These are phyloP conservation scores for Boletus rufocinnamomeus DNA, from an alignment of 768 basidiomycete species.

Conservation along the genomic window DNA sequence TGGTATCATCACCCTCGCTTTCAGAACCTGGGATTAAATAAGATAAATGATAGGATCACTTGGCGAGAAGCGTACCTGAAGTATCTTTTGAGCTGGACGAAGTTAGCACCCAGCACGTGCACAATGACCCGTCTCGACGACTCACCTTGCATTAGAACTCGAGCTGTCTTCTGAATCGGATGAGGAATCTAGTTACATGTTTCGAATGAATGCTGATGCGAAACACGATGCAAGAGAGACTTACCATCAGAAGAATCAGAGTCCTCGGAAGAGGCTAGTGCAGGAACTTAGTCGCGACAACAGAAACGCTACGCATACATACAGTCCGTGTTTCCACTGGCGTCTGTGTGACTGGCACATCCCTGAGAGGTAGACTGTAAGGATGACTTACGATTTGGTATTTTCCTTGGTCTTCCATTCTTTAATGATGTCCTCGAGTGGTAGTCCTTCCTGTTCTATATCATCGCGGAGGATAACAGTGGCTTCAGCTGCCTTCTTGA, in stretches of 20 bases:
- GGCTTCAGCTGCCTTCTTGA: slow-evolving; percentile 72
- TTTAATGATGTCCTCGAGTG: slow-evolving; percentile 63
- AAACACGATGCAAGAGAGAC: background rate
- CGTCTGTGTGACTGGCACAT: slow-evolving; percentile 9
- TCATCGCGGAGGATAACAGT: slow-evolving; percentile 62
- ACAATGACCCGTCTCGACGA: slow-evolving; percentile 1
- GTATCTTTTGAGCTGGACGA: slow-evolving; percentile 21
- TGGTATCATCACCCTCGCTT: slow-evolving; percentile 10
- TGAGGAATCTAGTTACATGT: slow-evolving; percentile 15
- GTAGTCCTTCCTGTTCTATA: slow-evolving; percentile 47
- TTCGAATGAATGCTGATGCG: background rate
- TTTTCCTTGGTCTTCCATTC: slow-evolving; percentile 55
- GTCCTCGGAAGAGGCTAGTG: slow-evolving; percentile 27
- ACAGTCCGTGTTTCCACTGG: slow-evolving; percentile 25
- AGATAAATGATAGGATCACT: background rate
- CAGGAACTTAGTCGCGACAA: slow-evolving; percentile 11
- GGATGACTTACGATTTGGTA: slow-evolving; percentile 31
- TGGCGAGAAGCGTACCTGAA: slow-evolving; percentile 22
- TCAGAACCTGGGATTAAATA: slow-evolving; percentile 20
- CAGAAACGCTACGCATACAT: slow-evolving; percentile 14
- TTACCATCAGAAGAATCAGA: slow-evolving; percentile 31
- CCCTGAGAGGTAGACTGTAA: background rate
- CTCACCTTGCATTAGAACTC: slow-evolving; percentile 31
- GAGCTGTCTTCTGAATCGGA: slow-evolving; percentile 27
- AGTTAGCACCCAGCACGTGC: slow-evolving; percentile 10